These are phyloP conservation scores for Phragmites australis DNA, from an alignment of 176 grass and related monocot species.

Conservation along the genomic window DNA sequence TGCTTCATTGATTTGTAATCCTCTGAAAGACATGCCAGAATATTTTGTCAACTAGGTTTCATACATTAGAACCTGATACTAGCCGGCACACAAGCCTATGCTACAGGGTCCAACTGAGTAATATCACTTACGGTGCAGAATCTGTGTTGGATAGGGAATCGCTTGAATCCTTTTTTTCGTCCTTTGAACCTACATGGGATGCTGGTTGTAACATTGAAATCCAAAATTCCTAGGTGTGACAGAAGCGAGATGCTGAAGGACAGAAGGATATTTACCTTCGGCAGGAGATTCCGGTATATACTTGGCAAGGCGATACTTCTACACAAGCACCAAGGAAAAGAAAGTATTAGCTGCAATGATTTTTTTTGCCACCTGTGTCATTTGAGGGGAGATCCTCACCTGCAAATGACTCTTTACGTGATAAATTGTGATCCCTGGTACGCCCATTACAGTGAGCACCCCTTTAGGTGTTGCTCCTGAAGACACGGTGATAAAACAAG, in stretches of 20 bases:
- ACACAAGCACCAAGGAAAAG: conserved; percentile 33
- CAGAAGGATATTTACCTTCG: conserved; percentile 66
- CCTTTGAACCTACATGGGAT: conserved; percentile 72
- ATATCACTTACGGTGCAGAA: conserved; percentile 76
- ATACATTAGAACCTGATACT: not conserved
- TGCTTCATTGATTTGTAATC: conserved; percentile 76
- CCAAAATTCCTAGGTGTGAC: conserved; percentile 18
- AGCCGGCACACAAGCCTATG: not conserved
- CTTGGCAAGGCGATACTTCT: conserved; percentile 99
- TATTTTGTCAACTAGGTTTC: conserved; percentile 14
- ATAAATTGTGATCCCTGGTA: conserved; percentile 97
- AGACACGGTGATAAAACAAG: conserved; percentile 30
- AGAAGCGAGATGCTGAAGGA: conserved; percentile 10
- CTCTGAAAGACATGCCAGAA: conserved; percentile 57
- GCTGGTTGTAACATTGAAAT: conserved; percentile 22
- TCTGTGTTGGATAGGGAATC: conserved; percentile 71
- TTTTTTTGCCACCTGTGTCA: conserved; percentile 8
- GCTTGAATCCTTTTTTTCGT: conserved; percentile 81
- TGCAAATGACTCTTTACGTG: conserved; percentile 99
- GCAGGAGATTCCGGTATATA: conserved; percentile 89
- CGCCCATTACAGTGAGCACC: conserved; percentile 94
- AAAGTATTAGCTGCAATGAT: conserved; percentile 29
- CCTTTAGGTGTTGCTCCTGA: conserved; percentile 99
- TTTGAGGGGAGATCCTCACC: conserved; percentile 43
- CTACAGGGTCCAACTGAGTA: not conserved